These are phyloP conservation scores for Lasiosphaeria hispida DNA, from an alignment of 495 filamentous ascomycete genomes.

Conservation along the genomic window DNA sequence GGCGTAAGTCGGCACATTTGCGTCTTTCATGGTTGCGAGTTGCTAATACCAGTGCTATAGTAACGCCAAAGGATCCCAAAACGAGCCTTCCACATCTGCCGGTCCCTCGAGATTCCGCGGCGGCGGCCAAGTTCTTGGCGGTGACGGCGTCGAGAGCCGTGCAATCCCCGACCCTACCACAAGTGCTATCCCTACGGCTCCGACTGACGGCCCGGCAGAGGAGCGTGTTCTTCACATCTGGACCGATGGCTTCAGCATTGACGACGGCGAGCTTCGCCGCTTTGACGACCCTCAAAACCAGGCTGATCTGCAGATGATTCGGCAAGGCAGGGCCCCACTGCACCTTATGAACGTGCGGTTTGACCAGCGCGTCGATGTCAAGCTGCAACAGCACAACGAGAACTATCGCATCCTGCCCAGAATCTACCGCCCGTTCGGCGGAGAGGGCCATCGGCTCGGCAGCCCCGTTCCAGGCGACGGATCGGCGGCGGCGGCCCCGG, in stretches of 20 bases:
- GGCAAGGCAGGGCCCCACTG: slow-evolving; percentile 80
- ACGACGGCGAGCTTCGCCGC: slow-evolving; percentile 85
- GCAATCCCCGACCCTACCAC: slow-evolving; percentile 64
- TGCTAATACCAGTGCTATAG: slow-evolving; percentile 36
- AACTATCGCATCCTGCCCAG: slow-evolving; percentile 80
- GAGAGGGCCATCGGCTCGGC: slow-evolving; percentile 81
- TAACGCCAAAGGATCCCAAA: slow-evolving; percentile 37
- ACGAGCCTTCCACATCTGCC: slow-evolving; percentile 40
- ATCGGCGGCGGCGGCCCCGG: slow-evolving; percentile 33
- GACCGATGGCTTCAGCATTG: slow-evolving; percentile 91
- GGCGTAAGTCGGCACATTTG: slow-evolving; percentile 52
- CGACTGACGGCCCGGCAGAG: slow-evolving; percentile 43
- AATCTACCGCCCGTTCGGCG: slow-evolving; percentile 82
- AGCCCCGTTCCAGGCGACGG: slow-evolving; percentile 75
- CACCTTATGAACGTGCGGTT: slow-evolving; percentile 83
- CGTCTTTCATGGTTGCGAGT: background rate
- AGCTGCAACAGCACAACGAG: slow-evolving; percentile 80
- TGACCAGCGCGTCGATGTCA: slow-evolving; percentile 87
- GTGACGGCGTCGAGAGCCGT: slow-evolving; percentile 78
- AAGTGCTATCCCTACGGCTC: slow-evolving; percentile 33
- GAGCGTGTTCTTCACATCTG: slow-evolving; percentile 81
- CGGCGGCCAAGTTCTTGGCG: slow-evolving; percentile 80
- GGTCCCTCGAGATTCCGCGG: slow-evolving; percentile 64
- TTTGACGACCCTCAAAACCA: slow-evolving; percentile 87
- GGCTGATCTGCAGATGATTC: slow-evolving; percentile 77